Evolutionary conservation across 106 monocot genomes (phyloP), one percentile per base, ranked within the genome.

Genomic region (Gastrodia elata): DNA sequence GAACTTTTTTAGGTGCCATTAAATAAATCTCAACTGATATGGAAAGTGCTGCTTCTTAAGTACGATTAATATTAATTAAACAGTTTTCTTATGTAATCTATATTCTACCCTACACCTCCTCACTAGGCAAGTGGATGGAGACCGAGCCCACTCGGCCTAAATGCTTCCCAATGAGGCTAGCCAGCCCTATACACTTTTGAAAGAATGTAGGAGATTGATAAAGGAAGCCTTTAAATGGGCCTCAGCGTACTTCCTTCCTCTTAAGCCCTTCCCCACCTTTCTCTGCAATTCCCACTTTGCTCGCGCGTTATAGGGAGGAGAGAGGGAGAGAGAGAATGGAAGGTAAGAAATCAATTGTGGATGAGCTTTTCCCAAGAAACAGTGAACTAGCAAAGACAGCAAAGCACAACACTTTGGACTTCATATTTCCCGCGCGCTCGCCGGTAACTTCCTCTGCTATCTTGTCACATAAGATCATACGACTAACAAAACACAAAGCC

Each of bases 331-430:
- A 67, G 37, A 18, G 20, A 13, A 67, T 67, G 67, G 67, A 36
- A 37, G 67, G 67, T 16, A 67, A n/a, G 37, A 67, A 67, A 27
- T 67, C 67, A 67, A 36, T 67, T 25, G 67, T 67, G 34, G 67
- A 67, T 37, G 67, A 67, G 67, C n/a, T 67, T 38, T 67, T 67
- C 37, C 67, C 67, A 2, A 37, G 0, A 67, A 36, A 34, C n/a
- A 38, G 22, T 52, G 52, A 67, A 37, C 2, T 20, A 36, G 67
- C 36, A 1, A 37, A 67, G 67, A 18, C 36, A 22, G 15, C 67
- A 16, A 36, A 37, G 36, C 37, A 36, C 37, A 37, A 67, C n/a
- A 38, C 6, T 37, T 27, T 67, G 38, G 27, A 0, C 37, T 67
- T 37, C n/a, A 37, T 67, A 37, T 67, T 67, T 38, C 67, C 35